Percentiles rank a stretch among this genome's conserved stretches.
These are phyloP conservation scores for Prunus fruticosa DNA, from an alignment of 306 rosid species.

Conservation along the genomic window DNA sequence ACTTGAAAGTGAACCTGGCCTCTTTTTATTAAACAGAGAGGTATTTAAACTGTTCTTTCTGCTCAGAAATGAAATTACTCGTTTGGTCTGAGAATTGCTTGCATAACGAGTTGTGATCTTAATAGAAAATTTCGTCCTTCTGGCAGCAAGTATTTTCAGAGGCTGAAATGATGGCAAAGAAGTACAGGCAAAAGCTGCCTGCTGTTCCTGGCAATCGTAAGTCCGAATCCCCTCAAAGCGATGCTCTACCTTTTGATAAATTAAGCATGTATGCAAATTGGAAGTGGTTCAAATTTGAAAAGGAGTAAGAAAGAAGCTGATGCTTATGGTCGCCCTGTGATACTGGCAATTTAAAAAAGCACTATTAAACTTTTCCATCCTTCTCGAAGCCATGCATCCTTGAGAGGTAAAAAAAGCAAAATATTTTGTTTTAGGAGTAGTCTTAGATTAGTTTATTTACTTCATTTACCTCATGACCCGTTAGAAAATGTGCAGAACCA, in stretches of 20 bases:
- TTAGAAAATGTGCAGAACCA: not conserved
- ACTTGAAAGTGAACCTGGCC: constrained; percentile 90
- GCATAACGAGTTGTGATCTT: not conserved
- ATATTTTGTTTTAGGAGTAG: not conserved
- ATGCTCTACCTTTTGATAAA: constrained; percentile 53
- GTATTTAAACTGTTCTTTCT: constrained; percentile 25
- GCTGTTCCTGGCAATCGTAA: constrained; percentile 16
- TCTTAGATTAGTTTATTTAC: not conserved
- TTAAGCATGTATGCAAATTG: constrained; percentile 69
- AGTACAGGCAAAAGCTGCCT: constrained; percentile 68
- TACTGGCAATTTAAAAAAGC: not conserved
- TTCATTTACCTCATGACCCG: not conserved
- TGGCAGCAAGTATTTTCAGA: constrained; percentile 66
- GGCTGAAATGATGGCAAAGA: constrained; percentile 80
- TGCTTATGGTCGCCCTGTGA: not conserved
- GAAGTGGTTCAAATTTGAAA: constrained; percentile 89
- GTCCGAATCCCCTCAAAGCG: constrained; percentile 26
- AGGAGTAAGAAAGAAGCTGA: constrained; percentile 20
- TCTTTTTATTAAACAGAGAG: constrained; percentile 75
- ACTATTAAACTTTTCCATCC: not conserved
- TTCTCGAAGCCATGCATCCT: not conserved
- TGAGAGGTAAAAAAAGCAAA: not conserved
- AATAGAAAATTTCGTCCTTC: constrained; percentile 5
- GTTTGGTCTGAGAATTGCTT: constrained; percentile 4
- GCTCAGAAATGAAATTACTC: constrained; percentile 5